Conservation (phyloP, 2,329 filamentous ascomycete genomes). For the Aspergillus bombycis region DNA sequence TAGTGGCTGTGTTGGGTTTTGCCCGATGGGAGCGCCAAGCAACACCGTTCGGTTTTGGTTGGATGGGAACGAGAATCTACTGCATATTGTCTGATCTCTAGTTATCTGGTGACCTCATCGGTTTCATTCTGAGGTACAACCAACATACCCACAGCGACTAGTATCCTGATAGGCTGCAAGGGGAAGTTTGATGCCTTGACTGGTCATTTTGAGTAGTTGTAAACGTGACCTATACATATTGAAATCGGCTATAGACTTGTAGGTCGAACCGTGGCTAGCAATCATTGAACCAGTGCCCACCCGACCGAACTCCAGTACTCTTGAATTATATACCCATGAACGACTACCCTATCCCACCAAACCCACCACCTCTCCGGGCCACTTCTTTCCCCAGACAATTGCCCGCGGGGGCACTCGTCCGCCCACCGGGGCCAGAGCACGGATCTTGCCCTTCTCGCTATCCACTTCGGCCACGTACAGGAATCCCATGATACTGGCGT, state of each 20-base stretch:
- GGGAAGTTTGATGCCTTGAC: too few relatives aligned
- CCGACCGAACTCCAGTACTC: not conserved
- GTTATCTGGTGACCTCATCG: not conserved
- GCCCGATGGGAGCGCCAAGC: not conserved
- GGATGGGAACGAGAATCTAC: not conserved
- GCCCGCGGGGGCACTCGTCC: conserved; percentile 79
- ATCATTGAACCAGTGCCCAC: not conserved
- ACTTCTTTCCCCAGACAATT: conserved; percentile 75
- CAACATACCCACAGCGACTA: too few relatives aligned
- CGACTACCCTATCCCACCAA: conserved; percentile 59
- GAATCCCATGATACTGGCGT: conserved; percentile 86
- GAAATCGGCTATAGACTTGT: not conserved
- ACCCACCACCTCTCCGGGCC: conserved; percentile 83
- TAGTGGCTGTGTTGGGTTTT: not conserved
- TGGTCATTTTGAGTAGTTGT: too few relatives aligned
- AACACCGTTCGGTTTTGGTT: not conserved
- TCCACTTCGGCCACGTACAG: conserved; percentile 92
- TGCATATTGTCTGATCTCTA: not conserved
- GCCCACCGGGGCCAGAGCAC: conserved; percentile 80
- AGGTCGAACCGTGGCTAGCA: not conserved
- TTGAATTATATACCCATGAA: conserved; percentile 6
- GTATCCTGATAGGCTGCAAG: too few relatives aligned
- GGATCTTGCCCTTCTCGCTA: conserved; percentile 76
- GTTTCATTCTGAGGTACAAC: not conserved
- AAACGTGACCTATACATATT: too few relatives aligned